Base-by-base conservation (phyloP, 1,284 basidiomycete genomes). In the Leucocoprinus gongylophorus region DNA sequence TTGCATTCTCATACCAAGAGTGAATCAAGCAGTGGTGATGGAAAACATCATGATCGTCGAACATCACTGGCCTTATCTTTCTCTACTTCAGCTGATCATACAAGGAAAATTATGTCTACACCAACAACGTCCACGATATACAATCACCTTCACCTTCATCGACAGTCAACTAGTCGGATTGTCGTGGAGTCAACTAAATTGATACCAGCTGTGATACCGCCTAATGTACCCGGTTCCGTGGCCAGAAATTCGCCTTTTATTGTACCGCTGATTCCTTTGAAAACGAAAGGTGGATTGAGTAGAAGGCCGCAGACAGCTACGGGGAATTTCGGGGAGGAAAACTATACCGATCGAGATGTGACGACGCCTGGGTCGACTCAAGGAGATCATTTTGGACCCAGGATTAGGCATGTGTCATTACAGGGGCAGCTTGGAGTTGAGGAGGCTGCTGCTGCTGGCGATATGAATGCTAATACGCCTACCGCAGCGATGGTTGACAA, bases 121-220 rank as follows among this genome's bases (percentile, higher is more conserved):
- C 5, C 54, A 55, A 28, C 50, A 48, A 28, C 38, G 23, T n/a
- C 32, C 26, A 30, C 47, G 8, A 3, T 6, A 26, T 26, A 26
- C 6, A 3, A 26, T 26, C 23, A 26, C 6, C 6, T 6, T 26
- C 23, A 26, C 23, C 23, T 26, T 6, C 53, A 48, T 33, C 38
- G 50, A 44, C 43, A 23, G n/a, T 48, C 53, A 10, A n/a, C 49
- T n/a, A 56, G 56, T 43, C 52, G 55, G 35, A 41, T 53, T 17
- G 71, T 83, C 6, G 70, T 83, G 51, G 73, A 76, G 28, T 79
- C 86, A 2, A 75, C 80, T 0, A 75, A 64, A 29, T 74, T 85
- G 61, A 76, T 87, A 2, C 88, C 85, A 0, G 87, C 88, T 1
- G 66, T 83, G 13, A 71, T 80, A 13, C 83, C 23, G 3, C 23